Conservation (phyloP, 1,284 basidiomycete genomes). For the Trichosporon coremiiforme region DNA sequence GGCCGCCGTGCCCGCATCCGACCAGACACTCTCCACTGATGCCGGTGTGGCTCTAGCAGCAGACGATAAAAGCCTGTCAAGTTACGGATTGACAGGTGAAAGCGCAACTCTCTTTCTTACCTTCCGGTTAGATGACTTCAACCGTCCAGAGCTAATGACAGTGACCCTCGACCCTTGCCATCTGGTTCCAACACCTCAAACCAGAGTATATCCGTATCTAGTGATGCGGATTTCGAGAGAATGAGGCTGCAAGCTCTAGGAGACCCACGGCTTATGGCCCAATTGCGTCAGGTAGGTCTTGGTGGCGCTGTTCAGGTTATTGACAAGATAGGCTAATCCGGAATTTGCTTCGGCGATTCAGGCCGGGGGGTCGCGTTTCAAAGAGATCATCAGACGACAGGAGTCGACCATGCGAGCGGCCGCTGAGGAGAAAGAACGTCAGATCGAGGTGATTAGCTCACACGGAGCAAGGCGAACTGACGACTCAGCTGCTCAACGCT, state of each 20-base stretch:
- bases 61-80: conserved; percentile 38
- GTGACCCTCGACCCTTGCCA: conserved; percentile 21
- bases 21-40: conserved; percentile 43
- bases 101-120: conserved; percentile 50
- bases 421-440: conserved; percentile 64
- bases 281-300: conserved; percentile 68
- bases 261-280: conserved; percentile 74
- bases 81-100: conserved; percentile 46
- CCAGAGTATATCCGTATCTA: conserved; percentile 27
- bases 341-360: conserved; percentile 75
- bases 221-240: conserved; percentile 81
- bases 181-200: conserved; percentile 51
- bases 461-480: conserved; percentile 43
- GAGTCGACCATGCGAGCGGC: conserved; percentile 63
- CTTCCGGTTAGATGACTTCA: conserved; percentile 37
- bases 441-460: conserved; percentile 62
- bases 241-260: conserved; percentile 85
- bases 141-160: not conserved
- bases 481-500: conserved; percentile 64
- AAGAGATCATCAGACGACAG: conserved; percentile 68
- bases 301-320: not conserved
- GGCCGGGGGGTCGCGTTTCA: conserved; percentile 70
- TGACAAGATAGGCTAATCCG: conserved; percentile 65
- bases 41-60: conserved; percentile 44
- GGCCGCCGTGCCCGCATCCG: conserved; percentile 37